Evolutionary conservation across 176 grass and related monocot genomes (phyloP).

Genomic region (Bonia amplexicaulis): DNA sequence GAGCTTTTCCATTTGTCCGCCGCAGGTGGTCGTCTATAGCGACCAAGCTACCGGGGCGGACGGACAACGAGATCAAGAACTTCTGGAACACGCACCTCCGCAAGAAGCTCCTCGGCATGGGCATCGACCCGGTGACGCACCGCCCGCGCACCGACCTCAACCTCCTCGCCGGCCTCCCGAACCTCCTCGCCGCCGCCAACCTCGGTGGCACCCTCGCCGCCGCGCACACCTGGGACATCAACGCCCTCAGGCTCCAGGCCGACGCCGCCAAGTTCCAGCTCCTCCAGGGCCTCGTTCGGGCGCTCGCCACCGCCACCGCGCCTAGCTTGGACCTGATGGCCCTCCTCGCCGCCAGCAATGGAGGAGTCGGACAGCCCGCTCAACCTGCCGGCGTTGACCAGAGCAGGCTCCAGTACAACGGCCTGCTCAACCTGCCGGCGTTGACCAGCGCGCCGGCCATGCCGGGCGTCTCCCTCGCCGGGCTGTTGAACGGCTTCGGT

Average conservation of each 20-base stretch:
- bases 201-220: background rate
- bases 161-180: conserved; percentile 41
- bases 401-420: conserved; percentile 39
- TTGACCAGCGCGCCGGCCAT: conserved; percentile 8
- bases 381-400: background rate
- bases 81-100: conserved; percentile 92
- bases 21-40: conserved; percentile 78
- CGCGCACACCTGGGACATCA: conserved; percentile 34
- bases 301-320: conserved; percentile 29
- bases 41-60: conserved; percentile 54
- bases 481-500: background rate
- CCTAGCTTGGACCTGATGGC: conserved; percentile 47
- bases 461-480: conserved; percentile 2
- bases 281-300: conserved; percentile 56
- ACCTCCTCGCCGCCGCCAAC: conserved; percentile 30
- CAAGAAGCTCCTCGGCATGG: conserved; percentile 69
- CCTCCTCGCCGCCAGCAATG: conserved; percentile 39
- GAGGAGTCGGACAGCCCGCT: background rate
- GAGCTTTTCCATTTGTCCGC: background rate
- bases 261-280: conserved; percentile 61
- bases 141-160: conserved; percentile 52
- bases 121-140: conserved; percentile 84
- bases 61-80: conserved; percentile 94
- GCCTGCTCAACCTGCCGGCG: conserved; percentile 31
- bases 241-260: conserved; percentile 52